Evolutionary conservation across 2,329 filamentous ascomycete genomes (phyloP).

Genomic region (Fusarium sp.): DNA sequence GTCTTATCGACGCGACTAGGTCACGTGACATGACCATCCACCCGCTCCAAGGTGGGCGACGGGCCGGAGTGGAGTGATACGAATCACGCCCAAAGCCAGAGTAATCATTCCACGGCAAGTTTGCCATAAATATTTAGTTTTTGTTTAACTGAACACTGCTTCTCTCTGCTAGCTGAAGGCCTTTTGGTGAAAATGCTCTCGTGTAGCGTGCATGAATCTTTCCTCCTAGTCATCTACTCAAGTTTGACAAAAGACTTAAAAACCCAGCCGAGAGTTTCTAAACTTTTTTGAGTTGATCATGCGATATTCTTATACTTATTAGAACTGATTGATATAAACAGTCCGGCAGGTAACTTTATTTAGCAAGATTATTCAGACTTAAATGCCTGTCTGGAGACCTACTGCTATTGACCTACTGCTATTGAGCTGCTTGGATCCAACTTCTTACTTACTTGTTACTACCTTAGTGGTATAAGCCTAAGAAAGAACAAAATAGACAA

Average conservation of each 20-base stretch:
- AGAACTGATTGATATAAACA: too few relatives aligned
- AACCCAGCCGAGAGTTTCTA: neutral
- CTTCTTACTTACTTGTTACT: neutral
- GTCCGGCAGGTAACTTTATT: neutral
- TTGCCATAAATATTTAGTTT: neutral
- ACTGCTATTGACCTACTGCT: neutral
- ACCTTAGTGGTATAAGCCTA: neutral
- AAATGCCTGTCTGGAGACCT: neutral
- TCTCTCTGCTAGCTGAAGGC: neutral
- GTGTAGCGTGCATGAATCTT: neutral
- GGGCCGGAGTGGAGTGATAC: neutral
- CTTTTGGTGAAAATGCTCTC: neutral
- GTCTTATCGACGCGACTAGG: constrained; percentile 29
- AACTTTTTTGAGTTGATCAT: neutral
- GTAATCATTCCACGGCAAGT: neutral
- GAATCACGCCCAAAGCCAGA: neutral
- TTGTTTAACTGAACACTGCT: neutral
- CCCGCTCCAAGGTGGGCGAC: neutral
- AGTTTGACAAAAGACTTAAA: neutral
- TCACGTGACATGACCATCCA: constrained; percentile 41
- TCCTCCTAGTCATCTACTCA: neutral
- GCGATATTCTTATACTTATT: neutral
- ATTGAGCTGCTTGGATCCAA: neutral
- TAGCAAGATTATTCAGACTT: neutral
- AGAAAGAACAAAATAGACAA: neutral